Conservation (phyloP, 805 yeast genomes). For the Candida lessepsii region DNA sequence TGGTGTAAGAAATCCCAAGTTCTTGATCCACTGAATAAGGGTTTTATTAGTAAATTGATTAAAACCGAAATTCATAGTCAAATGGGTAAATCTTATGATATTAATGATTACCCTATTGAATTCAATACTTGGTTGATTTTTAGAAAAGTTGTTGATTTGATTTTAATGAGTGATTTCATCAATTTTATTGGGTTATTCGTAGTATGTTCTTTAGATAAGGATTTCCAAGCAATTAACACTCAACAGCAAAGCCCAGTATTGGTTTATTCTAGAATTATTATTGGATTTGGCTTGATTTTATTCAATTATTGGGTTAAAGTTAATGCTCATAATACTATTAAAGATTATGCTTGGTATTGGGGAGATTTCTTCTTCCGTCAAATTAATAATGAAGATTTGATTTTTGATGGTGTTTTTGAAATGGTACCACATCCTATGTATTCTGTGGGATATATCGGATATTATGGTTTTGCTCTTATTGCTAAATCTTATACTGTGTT, state of each 20-base stretch:
- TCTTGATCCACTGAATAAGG: constrained; percentile 25
- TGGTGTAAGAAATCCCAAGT: constrained; percentile 43
- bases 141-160: constrained; percentile 75
- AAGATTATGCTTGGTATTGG: constrained; percentile 95
- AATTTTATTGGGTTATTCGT: constrained; percentile 68
- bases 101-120: constrained; percentile 55
- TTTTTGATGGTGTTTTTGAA: constrained; percentile 86
- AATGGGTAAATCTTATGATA: constrained; percentile 34
- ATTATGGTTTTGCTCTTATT: constrained; percentile 78
- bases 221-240: constrained; percentile 33
- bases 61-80: constrained; percentile 35
- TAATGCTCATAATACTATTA: constrained; percentile 84
- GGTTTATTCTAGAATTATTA: constrained; percentile 48
- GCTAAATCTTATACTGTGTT: constrained; percentile 71
- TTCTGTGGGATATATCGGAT: constrained; percentile 84
- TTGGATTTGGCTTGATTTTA: constrained; percentile 61
- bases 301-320: constrained; percentile 83
- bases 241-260: constrained; percentile 41
- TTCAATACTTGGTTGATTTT: constrained; percentile 81
- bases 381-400: constrained; percentile 57
- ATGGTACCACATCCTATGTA: constrained; percentile 93
- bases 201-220: constrained; percentile 40
- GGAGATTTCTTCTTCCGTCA: constrained; percentile 87
- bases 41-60: constrained; percentile 38
- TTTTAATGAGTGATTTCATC: constrained; percentile 81